phyloP scores from a whole-genome alignment of 148 eudicot genomes.

The Rhododendron williamsianum region DNA sequence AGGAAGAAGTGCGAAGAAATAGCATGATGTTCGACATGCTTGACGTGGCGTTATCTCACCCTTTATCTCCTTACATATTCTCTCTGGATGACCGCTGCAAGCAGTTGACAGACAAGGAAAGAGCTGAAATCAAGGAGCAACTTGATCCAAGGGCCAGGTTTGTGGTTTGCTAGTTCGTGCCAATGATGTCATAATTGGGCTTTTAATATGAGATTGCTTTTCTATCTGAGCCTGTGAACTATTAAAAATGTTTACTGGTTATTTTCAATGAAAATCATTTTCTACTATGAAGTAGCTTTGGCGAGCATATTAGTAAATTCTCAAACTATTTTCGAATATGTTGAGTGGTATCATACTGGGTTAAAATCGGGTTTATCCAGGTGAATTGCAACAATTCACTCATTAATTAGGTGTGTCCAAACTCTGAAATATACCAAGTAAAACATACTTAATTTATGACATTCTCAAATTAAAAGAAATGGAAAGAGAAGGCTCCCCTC shows the following conservation, averaged over 20 bases:
- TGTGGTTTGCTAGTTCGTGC: conserved; percentile 17
- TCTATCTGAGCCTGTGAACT: neutral
- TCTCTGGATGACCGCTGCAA: conserved; percentile 82
- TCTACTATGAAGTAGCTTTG: neutral
- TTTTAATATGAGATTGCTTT: neutral
- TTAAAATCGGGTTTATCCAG: neutral
- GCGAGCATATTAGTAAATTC: neutral
- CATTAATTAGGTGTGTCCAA: neutral
- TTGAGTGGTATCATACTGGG: neutral
- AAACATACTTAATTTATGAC: neutral
- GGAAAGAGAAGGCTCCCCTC: neutral
- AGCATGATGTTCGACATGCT: conserved; percentile 75
- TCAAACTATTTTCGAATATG: neutral
- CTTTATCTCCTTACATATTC: conserved; percentile 73
- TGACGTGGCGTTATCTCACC: conserved; percentile 70
- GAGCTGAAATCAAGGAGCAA: conserved; percentile 46
- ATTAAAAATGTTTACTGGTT: conserved; percentile 2
- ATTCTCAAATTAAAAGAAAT: neutral
- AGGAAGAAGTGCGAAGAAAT: conserved; percentile 86
- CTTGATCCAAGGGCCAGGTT: conserved; percentile 80
- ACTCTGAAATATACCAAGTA: neutral
- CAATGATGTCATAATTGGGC: neutral
- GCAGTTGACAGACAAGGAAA: conserved; percentile 49
- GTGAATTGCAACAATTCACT: neutral
- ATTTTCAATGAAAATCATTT: neutral